phyloP scores from a whole-genome alignment of 345 rosid genomes.

The Syzygium jambos region DNA sequence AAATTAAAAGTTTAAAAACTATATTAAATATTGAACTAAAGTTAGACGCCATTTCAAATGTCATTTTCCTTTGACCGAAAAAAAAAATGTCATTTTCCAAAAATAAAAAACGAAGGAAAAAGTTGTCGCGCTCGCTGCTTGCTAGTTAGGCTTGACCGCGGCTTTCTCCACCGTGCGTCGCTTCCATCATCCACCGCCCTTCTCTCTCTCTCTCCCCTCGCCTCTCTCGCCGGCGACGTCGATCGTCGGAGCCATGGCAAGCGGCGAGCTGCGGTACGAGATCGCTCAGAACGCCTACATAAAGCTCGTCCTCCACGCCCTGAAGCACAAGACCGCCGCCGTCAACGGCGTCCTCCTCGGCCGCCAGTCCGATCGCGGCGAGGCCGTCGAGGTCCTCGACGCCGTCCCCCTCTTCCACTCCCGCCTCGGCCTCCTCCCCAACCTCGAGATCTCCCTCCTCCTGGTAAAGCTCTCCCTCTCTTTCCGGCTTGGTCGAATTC shows the following conservation, averaged over 20 bases:
- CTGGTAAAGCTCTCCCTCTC: slow-evolving; percentile 30
- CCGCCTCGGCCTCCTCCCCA: slow-evolving; percentile 79
- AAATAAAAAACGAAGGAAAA: neutral
- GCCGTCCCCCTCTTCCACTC: slow-evolving; percentile 93
- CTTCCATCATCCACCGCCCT: neutral
- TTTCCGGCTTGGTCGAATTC: neutral
- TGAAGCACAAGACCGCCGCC: slow-evolving; percentile 68
- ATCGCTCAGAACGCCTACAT: slow-evolving; percentile 82
- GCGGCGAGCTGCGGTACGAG: slow-evolving; percentile 61
- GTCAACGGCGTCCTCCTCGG: slow-evolving; percentile 90
- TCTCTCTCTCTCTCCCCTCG: neutral
- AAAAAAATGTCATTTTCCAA: neutral
- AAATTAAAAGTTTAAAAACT: too few species aligned
- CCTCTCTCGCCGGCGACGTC: neutral
- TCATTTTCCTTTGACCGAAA: neutral
- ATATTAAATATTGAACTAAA: too few species aligned
- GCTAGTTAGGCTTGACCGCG: neutral
- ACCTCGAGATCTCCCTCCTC: slow-evolving; percentile 91
- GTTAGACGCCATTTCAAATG: too few species aligned
- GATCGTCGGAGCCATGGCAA: slow-evolving; percentile 15
- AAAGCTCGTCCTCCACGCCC: slow-evolving; percentile 75
- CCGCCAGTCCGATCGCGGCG: slow-evolving; percentile 33
- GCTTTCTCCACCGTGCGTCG: neutral
- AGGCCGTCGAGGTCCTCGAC: slow-evolving; percentile 58
- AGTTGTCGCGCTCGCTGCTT: neutral